These are phyloP conservation scores for Leishmania martiniquensis DNA, from an alignment of 208 protist species.

Conservation along the genomic window DNA sequence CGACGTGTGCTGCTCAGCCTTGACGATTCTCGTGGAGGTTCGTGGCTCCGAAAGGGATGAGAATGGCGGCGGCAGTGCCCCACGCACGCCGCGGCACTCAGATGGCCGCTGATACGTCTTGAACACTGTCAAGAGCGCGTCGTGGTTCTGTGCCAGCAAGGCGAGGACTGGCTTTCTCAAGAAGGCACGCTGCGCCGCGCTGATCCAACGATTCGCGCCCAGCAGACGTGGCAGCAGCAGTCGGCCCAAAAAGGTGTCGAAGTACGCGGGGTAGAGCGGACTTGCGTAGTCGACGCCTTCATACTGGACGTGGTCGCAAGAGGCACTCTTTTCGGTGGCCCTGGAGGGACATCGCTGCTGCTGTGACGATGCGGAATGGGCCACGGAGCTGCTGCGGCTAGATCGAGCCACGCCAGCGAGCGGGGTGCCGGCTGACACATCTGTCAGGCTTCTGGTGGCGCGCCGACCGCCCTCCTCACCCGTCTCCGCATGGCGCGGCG, in stretches of 20 bases:
- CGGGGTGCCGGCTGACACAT: not conserved
- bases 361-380: not conserved
- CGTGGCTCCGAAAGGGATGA: constrained; percentile 25
- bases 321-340: not conserved
- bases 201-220: constrained; percentile 35
- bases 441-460: not conserved
- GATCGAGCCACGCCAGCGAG: not conserved
- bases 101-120: constrained; percentile 45
- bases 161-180: constrained; percentile 24
- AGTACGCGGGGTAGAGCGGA: constrained; percentile 40
- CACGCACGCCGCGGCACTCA: constrained; percentile 61
- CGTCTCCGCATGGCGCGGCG: not conserved
- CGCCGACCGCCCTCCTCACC: not conserved
- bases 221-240: constrained; percentile 52
- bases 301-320: constrained; percentile 28
- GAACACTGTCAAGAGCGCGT: constrained; percentile 53
- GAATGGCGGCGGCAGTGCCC: constrained; percentile 53
- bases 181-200: constrained; percentile 27
- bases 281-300: constrained; percentile 36
- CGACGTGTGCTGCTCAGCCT: constrained; percentile 13
- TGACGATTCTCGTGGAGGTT: constrained; percentile 15
- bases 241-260: constrained; percentile 51
- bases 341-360: not conserved
- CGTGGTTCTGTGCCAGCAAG: constrained; percentile 42
- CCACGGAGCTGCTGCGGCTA: not conserved